phyloP scores from a whole-genome alignment of 306 rosid species.

The Lathyrus oleraceus region DNA sequence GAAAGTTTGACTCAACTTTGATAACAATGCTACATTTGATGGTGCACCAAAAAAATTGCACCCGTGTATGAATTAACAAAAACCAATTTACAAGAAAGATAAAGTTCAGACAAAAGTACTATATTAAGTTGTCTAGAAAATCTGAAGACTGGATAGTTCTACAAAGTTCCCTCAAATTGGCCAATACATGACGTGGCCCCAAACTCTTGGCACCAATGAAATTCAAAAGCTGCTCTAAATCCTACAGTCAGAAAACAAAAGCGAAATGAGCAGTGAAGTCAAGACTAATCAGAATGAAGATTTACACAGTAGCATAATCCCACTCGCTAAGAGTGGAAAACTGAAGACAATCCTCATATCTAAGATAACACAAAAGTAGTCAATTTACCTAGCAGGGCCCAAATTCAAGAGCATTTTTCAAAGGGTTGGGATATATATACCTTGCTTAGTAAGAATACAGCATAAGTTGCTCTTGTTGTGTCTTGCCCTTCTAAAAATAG shows the following conservation, averaged over 20 bases:
- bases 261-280: conserved; percentile 21
- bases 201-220: conserved; percentile 79
- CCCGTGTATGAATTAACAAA: conserved; percentile 60
- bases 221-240: conserved; percentile 94
- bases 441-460: conserved; percentile 90
- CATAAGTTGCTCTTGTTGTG: conserved; percentile 93
- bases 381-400: conserved; percentile 2
- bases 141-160: conserved; percentile 78
- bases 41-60: conserved; percentile 86
- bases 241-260: conserved; percentile 51
- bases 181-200: conserved; percentile 90
- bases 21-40: conserved; percentile 43
- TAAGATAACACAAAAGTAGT: conserved; percentile 3
- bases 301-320: conserved; percentile 1
- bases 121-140: conserved; percentile 57
- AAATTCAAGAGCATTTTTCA: conserved; percentile 11
- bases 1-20: conserved; percentile 31
- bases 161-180: conserved; percentile 89
- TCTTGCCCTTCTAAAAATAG: conserved; percentile 94
- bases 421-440: conserved; percentile 38
- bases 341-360: not conserved
- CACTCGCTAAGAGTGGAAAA: conserved; percentile 6
- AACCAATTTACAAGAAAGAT: conserved; percentile 58
- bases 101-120: conserved; percentile 28
- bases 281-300: conserved; percentile 21